Evolutionary conservation across 345 rosid genomes (phyloP).

Genomic region (Reutealis trisperma): DNA sequence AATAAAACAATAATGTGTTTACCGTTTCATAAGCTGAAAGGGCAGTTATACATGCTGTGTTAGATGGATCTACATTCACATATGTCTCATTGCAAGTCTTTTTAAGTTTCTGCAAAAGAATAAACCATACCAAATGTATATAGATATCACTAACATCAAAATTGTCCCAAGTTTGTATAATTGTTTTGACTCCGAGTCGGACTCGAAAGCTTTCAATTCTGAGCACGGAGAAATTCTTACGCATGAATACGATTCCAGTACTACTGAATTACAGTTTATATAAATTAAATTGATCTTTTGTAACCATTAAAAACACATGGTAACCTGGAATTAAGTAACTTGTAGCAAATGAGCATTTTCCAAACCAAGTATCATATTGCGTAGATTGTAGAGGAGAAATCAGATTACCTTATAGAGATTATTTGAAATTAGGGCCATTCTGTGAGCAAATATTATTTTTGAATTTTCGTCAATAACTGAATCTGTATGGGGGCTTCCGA

Average conservation of each 20-base stretch:
- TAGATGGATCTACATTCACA: slow-evolving; percentile 19
- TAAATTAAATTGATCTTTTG: too few relatives aligned
- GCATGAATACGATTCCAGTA: too few relatives aligned
- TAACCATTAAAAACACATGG: too few relatives aligned
- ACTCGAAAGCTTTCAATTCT: too few relatives aligned
- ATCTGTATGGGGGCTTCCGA: slow-evolving; percentile 47
- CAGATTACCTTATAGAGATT: slow-evolving; percentile 50
- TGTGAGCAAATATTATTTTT: slow-evolving; percentile 39
- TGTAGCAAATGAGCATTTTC: too few relatives aligned
- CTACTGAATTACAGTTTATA: too few relatives aligned
- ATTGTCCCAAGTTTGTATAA: too few relatives aligned
- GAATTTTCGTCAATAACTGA: slow-evolving; percentile 28
- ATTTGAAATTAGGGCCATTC: slow-evolving; percentile 58
- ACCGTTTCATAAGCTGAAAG: slow-evolving; percentile 19
- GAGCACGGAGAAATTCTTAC: too few relatives aligned
- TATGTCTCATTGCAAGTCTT: slow-evolving; percentile 22
- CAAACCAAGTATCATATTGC: background rate
- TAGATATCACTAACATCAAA: too few relatives aligned
- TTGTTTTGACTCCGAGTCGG: too few relatives aligned
- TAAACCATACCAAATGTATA: background rate
- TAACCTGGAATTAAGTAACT: too few relatives aligned
- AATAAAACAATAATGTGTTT: background rate
- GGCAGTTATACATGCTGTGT: slow-evolving; percentile 21
- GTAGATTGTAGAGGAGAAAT: too few relatives aligned
- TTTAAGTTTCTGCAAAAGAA: slow-evolving; percentile 17